Conservation (phyloP, 805 yeast genomes). For the Lachancea waltii region DNA sequence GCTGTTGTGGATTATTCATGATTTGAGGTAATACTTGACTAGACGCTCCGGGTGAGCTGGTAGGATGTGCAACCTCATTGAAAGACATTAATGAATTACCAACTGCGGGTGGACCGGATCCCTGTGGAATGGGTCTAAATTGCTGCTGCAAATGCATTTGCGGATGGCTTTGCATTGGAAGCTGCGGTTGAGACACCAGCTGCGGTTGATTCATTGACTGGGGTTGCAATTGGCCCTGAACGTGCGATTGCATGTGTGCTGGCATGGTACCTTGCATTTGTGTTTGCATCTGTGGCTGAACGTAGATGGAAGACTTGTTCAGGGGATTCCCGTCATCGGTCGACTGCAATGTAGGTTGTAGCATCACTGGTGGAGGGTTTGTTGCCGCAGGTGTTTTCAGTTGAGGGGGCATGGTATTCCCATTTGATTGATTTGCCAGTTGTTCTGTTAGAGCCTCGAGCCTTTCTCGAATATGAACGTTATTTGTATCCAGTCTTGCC, state of each 20-base stretch:
- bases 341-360: conserved; percentile 30
- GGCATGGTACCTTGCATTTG: conserved; percentile 12
- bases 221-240: conserved; percentile 11
- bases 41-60: conserved; percentile 1
- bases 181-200: conserved; percentile 18
- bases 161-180: conserved; percentile 16
- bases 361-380: conserved; percentile 25
- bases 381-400: conserved; percentile 14
- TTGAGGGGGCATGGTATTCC: conserved; percentile 20
- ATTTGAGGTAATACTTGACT: conserved; percentile 6
- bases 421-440: conserved; percentile 35
- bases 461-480: conserved; percentile 90
- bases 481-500: conserved; percentile 87
- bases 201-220: conserved; percentile 1
- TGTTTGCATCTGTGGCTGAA: conserved; percentile 9
- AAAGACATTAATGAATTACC: conserved; percentile 2
- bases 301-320: conserved; percentile 12
- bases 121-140: not conserved
- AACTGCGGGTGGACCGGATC: not conserved
- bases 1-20: conserved; percentile 4
- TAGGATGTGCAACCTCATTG: conserved; percentile 1
- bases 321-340: conserved; percentile 29
- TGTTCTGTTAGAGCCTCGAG: conserved; percentile 71
- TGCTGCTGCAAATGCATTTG: conserved; percentile 13
- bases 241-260: conserved; percentile 14